Evolutionary conservation across 2,329 filamentous ascomycete genomes (phyloP).

Genomic region (Allantophomopsis cytisporea): DNA sequence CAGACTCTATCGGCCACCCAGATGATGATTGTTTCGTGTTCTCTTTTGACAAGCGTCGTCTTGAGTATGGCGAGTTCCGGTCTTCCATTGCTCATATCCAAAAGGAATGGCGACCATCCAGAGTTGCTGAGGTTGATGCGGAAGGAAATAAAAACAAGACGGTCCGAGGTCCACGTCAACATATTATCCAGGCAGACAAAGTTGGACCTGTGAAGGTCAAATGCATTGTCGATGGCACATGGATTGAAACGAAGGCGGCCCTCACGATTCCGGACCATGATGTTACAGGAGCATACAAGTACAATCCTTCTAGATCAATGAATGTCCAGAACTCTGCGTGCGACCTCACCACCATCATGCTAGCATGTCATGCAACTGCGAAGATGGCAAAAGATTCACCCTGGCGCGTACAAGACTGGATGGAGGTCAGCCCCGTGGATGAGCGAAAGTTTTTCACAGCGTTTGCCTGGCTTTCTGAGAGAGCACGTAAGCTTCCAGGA

Average conservation of each 20-base stretch:
- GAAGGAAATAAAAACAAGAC: neutral
- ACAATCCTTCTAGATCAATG: neutral
- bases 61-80: constrained; percentile 31
- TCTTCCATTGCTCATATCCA: constrained; percentile 29
- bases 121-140: constrained; percentile 2
- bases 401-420: constrained; percentile 9
- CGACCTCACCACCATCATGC: neutral
- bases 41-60: constrained; percentile 28
- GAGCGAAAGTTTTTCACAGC: constrained; percentile 15
- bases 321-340: neutral
- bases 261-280: neutral
- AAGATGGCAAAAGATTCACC: constrained; percentile 1
- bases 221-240: constrained; percentile 2
- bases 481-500: constrained; percentile 6
- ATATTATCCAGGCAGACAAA: neutral
- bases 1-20: constrained; percentile 29
- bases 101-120: constrained; percentile 26
- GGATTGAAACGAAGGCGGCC: constrained; percentile 1
- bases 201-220: neutral
- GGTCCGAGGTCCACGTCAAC: too few relatives aligned
- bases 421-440: constrained; percentile 11
- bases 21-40: constrained; percentile 42
- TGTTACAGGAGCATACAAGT: neutral
- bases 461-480: constrained; percentile 19
- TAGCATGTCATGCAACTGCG: neutral